Base-by-base conservation (phyloP, 208 protist genomes). In the Angomonas deanei region DNA sequence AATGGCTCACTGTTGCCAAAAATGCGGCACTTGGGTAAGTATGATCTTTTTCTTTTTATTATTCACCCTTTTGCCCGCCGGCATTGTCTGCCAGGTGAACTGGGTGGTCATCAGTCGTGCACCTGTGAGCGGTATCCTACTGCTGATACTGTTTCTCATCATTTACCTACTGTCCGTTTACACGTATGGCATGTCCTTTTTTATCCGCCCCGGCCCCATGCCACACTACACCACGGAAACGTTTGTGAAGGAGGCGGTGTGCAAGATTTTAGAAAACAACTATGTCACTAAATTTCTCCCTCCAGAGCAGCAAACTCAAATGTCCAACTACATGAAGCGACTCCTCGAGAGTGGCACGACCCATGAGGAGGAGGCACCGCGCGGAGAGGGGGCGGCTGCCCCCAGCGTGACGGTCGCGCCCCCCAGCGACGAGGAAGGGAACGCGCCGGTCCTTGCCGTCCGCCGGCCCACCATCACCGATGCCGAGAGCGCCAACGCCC, bases 81-180 rank as follows among this genome's bases (percentile, higher is more conserved):
- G 38, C 21, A 64, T 57, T 21, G 3, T 61, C 30, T 48, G 31
- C 24, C n/a, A 36, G 32, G 46, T 64, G 6, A 61, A 26, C 17
- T 64, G 33, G 34, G 59, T 34, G 11, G 13, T 49, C 24, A 57
- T 23, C n/a, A n/a, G n/a, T n/a, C n/a, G n/a, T n/a, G n/a, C n/a
- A n/a, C n/a, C n/a, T n/a, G n/a, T n/a, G n/a, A n/a, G n/a, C n/a
- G n/a, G n/a, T n/a, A n/a, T n/a, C n/a, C n/a, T n/a, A n/a, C n/a
- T n/a, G n/a, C n/a, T n/a, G n/a, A n/a, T n/a, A n/a, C 49, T 15
- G 11, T 42, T n/a, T 42, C 8, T 42, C 36, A n/a, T 42, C 36
- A 42, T 42, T 15, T 42, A n/a, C 36, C 11, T 8, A 15, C 11
- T 42, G 36, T 42, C 36, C 36, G 11, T 42, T 8, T 42, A 42